Base-by-base conservation (phyloP, 73 alveolate species). In the Tetrahymena borealis region DNA sequence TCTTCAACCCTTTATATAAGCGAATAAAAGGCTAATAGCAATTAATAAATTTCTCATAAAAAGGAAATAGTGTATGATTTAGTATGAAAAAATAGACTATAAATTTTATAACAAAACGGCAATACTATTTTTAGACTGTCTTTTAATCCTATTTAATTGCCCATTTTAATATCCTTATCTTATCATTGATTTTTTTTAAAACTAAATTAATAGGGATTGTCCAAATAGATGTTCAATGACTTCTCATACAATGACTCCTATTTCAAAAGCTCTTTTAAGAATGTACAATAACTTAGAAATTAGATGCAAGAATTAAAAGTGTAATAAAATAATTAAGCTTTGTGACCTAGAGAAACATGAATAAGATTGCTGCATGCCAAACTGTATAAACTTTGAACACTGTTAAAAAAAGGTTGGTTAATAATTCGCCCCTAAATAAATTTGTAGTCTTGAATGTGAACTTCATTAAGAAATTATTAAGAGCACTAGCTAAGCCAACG, bases 331-430 rank as follows among this genome's bases (percentile, higher is more conserved):
- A 18, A 32, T 90, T 24, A 35, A 90, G 7, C 35, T 90, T 4
- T 35, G 78, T 10, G 93, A 90, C n/a, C 24, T 90, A 38, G 93
- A 90, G n/a, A 33, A 39, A 13, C 93, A 90, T 90, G 93, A 90
- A 90, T 18, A 36, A 35, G 77, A 36, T 38, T 90, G 93, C 32
- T 39, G 41, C 7, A 90, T 10, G n/a, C 39, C 77, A n/a, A 90
- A 90, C 24, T 90, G 93, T n/a, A 1, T 90, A 13, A 90, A 90
- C 31, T 38, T 1, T 20, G 93, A 90, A 32, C 16, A 36, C 31
- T 90, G 93, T 32, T 33, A 90, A 36, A 42, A 90, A 33, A 38
- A 36, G 28, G 93, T 18, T 1, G 20, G 32, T 20, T 0, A 0
- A 15, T 13, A 32, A 24, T 60, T 60, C 28, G 28, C 18, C 10